These are phyloP conservation scores for Sporothrix pseudoabietina DNA, from an alignment of 2,329 filamentous ascomycete genomes.

Conservation along the genomic window DNA sequence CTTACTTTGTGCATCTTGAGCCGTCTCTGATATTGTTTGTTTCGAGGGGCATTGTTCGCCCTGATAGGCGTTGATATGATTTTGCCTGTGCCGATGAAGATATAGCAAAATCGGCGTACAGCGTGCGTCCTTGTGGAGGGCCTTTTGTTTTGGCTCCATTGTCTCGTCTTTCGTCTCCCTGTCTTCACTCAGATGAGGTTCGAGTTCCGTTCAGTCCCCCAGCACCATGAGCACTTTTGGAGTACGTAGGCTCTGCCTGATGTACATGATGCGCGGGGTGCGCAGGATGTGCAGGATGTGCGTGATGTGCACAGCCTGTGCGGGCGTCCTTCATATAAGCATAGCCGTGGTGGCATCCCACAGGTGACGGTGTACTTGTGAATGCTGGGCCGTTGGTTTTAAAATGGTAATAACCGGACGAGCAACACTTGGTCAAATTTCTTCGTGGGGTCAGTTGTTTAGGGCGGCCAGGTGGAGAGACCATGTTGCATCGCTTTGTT, in stretches of 20 bases:
- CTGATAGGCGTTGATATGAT: background rate
- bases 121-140: background rate
- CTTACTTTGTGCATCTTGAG: conserved; percentile 17
- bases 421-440: no score
- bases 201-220: conserved; percentile 5
- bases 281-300: conserved; percentile 18
- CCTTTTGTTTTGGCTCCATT: background rate
- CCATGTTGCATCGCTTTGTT: background rate
- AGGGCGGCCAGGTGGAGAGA: background rate
- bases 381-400: background rate
- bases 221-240: background rate
- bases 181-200: background rate
- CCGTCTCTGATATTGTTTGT: background rate
- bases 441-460: background rate
- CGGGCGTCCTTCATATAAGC: background rate
- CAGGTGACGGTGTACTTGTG: background rate
- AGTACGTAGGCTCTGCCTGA: conserved; percentile 12
- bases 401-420: background rate
- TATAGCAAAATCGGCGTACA: background rate
- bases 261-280: conserved; percentile 25
- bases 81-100: background rate
- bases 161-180: background rate
- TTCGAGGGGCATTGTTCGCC: background rate
- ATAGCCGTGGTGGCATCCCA: no score
- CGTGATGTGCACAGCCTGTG: conserved; percentile 4